These are phyloP conservation scores for Trametes cubensis DNA, from an alignment of 768 basidiomycete genomes.

Conservation along the genomic window DNA sequence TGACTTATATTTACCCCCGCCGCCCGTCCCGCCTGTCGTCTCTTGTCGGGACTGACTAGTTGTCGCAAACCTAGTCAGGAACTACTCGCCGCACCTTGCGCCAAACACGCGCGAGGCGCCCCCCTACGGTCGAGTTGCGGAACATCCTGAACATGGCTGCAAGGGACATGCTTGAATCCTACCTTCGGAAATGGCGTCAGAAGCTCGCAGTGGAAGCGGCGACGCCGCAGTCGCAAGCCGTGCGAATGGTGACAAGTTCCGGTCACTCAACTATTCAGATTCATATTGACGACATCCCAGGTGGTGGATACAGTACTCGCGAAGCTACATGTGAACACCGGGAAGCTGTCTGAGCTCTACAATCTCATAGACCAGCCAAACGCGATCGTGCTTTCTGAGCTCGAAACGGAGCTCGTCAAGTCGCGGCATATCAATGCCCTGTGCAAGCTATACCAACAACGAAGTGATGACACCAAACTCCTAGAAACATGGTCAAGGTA, in stretches of 20 bases:
- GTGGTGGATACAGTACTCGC: slow-evolving; percentile 80
- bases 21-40: slow-evolving; percentile 36
- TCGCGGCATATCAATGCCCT: slow-evolving; percentile 62
- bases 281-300: slow-evolving; percentile 37
- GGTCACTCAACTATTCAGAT: background rate
- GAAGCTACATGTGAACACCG: slow-evolving; percentile 66
- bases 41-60: slow-evolving; percentile 78
- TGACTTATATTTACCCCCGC: slow-evolving; percentile 24
- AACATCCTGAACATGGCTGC: slow-evolving; percentile 67
- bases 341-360: slow-evolving; percentile 64
- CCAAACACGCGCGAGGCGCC: slow-evolving; percentile 70
- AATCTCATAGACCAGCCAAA: slow-evolving; percentile 58
- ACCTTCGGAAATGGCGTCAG: slow-evolving; percentile 63
- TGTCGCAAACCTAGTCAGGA: slow-evolving; percentile 85
- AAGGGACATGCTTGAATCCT: slow-evolving; percentile 71
- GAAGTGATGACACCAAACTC: slow-evolving; percentile 60
- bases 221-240: slow-evolving; percentile 18
- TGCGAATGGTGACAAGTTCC: slow-evolving; percentile 27
- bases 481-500: slow-evolving; percentile 72
- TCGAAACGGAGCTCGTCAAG: slow-evolving; percentile 57
- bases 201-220: slow-evolving; percentile 44
- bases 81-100: slow-evolving; percentile 85
- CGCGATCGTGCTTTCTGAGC: slow-evolving; percentile 56
- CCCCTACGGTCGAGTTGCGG: slow-evolving; percentile 68
- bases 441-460: slow-evolving; percentile 60